Base-by-base conservation (phyloP, 2,329 filamentous ascomycete species). In the Tolypocladium tropicale region DNA sequence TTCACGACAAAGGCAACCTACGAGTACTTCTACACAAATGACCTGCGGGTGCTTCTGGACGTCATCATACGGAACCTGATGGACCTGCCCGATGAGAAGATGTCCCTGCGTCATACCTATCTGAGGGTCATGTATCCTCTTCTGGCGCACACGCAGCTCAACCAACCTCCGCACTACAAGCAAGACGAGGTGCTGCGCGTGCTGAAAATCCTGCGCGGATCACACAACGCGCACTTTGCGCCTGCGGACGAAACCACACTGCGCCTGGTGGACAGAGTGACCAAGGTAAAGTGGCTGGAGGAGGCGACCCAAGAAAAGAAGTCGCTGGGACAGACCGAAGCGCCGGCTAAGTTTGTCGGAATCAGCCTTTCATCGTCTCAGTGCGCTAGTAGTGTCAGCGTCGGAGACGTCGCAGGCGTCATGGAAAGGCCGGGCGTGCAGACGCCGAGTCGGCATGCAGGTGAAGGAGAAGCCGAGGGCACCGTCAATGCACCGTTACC, bases 11-110 rank as follows among this genome's bases (percentile, higher is more conserved):
- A 84, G 56, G 83, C 88, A 18, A 99, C 94, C 0, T 90, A 94
- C 70, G 94, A 99, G 73, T 99, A 97, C 72, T 99, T 99, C 68
- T 99, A 97, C 72, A 96, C 91, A 32, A 99, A 99, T 68, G 94
- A 99, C 67, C 78, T 99, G 33, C 89, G 90, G 57, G 94, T 99
- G 5, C 81, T 99, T 18, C 80, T 97, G 51, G 94, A 99, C 67
- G 94, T 99, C 61, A 91, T 99, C 57, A 90, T 99, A 58, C 89
- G 94, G 48, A 99, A 99, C 66, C 78, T 99, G n/a, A 84, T 97
- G 65, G 94, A 99, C 68, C 78, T 99, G 10, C 94, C 95, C 0
- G 87, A 93, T 65, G 93, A 96, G 68, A 84, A 82, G 59, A 77
- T 79, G 59, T 78, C 83, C 21, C 76, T 99, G 56, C 84, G 93